Evolutionary conservation across 345 rosid species (phyloP).

Genomic region (Brassica rapa): DNA sequence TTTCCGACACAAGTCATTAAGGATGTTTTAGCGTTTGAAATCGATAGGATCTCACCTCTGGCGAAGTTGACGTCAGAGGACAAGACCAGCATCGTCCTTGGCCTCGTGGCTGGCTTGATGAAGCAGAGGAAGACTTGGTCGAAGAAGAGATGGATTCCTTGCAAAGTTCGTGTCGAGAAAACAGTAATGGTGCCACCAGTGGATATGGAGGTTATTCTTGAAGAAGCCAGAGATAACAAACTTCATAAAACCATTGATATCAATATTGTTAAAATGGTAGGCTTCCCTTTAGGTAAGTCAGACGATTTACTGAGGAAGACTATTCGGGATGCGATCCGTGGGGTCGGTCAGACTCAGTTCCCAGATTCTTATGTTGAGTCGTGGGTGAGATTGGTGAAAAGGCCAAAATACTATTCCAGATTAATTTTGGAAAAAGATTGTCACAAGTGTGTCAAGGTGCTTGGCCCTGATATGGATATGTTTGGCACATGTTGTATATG

Average conservation of each 20-base stretch:
- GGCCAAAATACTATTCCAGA: neutral
- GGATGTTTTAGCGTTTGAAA: neutral
- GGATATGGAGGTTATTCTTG: neutral
- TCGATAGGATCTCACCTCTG: neutral
- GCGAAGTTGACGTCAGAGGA: neutral
- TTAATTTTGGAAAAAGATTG: neutral
- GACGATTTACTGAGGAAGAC: neutral
- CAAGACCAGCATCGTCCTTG: neutral
- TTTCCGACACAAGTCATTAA: constrained; percentile 2
- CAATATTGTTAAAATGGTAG: neutral
- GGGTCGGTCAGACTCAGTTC: neutral
- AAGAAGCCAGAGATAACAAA: neutral
- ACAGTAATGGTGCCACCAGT: constrained; percentile 1
- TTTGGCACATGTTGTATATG: constrained; percentile 1
- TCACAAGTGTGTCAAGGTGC: neutral
- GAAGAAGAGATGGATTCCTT: neutral
- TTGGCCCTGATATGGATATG: constrained; percentile 7
- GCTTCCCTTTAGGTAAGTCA: neutral
- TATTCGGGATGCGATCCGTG: neutral
- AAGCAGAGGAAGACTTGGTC: neutral
- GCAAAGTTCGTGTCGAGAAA: neutral
- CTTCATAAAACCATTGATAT: neutral
- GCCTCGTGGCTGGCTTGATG: neutral
- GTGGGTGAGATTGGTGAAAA: neutral
- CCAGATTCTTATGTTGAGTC: neutral